These are phyloP conservation scores for Cadophora luteo-olivacea DNA, from an alignment of 2,329 filamentous ascomycete species.

Conservation along the genomic window DNA sequence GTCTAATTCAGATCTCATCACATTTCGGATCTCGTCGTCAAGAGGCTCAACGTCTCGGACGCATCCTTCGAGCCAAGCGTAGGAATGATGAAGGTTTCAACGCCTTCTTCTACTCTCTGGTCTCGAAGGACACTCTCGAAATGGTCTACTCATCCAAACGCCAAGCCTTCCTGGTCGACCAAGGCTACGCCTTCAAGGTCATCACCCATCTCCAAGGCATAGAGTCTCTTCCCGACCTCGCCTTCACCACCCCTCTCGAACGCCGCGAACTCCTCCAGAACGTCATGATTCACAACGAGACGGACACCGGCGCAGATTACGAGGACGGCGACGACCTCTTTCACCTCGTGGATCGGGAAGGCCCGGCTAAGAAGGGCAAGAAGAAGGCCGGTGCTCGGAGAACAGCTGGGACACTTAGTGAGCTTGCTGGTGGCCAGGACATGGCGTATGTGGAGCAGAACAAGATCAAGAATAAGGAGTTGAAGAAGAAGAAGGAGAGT, in stretches of 20 bases:
- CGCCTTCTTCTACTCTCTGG: slow-evolving; percentile 97
- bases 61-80: slow-evolving; percentile 92
- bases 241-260: slow-evolving; percentile 79
- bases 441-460: slow-evolving; percentile 96
- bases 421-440: slow-evolving; percentile 88
- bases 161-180: slow-evolving; percentile 95
- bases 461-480: slow-evolving; percentile 71
- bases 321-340: slow-evolving; percentile 65
- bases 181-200: slow-evolving; percentile 98
- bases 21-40: slow-evolving; percentile 97
- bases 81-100: slow-evolving; percentile 99
- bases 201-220: slow-evolving; percentile 95
- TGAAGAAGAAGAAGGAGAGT: slow-evolving; percentile 67
- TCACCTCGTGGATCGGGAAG: slow-evolving; percentile 48
- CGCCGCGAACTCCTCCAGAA: slow-evolving; percentile 87
- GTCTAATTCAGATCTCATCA: slow-evolving; percentile 95
- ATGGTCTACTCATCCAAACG: slow-evolving; percentile 98
- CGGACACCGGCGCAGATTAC: slow-evolving; percentile 27
- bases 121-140: slow-evolving; percentile 96
- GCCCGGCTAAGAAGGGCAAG: slow-evolving; percentile 47
- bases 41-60: slow-evolving; percentile 90
- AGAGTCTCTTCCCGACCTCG: slow-evolving; percentile 80
- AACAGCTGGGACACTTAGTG: slow-evolving; percentile 84
- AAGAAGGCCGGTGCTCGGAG: slow-evolving; percentile 70
- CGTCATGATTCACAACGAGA: slow-evolving; percentile 85